phyloP scores from a whole-genome alignment of 768 basidiomycete species.

The Leccinum uliginosum region DNA sequence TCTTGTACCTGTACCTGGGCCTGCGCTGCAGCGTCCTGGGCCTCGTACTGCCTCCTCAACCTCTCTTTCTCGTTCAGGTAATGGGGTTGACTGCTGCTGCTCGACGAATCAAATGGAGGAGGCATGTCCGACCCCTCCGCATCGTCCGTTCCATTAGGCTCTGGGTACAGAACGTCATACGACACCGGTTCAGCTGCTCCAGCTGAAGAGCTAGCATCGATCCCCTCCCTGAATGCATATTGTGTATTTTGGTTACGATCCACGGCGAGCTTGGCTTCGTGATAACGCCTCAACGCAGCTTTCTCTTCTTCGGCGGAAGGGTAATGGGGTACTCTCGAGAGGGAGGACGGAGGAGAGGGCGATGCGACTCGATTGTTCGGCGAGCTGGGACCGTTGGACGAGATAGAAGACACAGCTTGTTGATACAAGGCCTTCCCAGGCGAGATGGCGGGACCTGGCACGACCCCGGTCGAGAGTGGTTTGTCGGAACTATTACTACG shows the following conservation, averaged over 20 bases:
- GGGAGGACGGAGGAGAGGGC: slow-evolving; percentile 26
- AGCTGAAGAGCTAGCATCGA: slow-evolving; percentile 13
- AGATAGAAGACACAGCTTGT: slow-evolving; percentile 42
- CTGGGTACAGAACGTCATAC: slow-evolving; percentile 60
- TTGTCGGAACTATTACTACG: slow-evolving; percentile 23
- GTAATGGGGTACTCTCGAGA: slow-evolving; percentile 42
- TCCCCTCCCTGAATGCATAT: slow-evolving; percentile 21
- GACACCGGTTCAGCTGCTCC: slow-evolving; percentile 44
- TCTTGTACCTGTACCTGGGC: slow-evolving; percentile 11
- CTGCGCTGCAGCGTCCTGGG: slow-evolving; percentile 56
- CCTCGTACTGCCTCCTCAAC: slow-evolving; percentile 59
- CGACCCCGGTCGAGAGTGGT: slow-evolving; percentile 5
- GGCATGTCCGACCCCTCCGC: slow-evolving; percentile 37
- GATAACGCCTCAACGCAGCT: slow-evolving; percentile 60
- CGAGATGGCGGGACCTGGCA: slow-evolving; percentile 28
- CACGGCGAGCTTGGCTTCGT: slow-evolving; percentile 69
- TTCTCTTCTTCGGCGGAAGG: slow-evolving; percentile 72
- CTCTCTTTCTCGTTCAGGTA: slow-evolving; percentile 64
- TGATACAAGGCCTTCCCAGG: slow-evolving; percentile 42
- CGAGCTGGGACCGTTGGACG: slow-evolving; percentile 11
- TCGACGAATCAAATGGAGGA: slow-evolving; percentile 48
- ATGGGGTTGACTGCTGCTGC: slow-evolving; percentile 34
- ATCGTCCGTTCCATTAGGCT: slow-evolving; percentile 23
- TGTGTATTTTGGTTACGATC: slow-evolving; percentile 48
- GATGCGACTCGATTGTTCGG: slow-evolving; percentile 27